Base-by-base conservation (phyloP, 768 basidiomycete genomes). In the Tephrocybe rancida region DNA sequence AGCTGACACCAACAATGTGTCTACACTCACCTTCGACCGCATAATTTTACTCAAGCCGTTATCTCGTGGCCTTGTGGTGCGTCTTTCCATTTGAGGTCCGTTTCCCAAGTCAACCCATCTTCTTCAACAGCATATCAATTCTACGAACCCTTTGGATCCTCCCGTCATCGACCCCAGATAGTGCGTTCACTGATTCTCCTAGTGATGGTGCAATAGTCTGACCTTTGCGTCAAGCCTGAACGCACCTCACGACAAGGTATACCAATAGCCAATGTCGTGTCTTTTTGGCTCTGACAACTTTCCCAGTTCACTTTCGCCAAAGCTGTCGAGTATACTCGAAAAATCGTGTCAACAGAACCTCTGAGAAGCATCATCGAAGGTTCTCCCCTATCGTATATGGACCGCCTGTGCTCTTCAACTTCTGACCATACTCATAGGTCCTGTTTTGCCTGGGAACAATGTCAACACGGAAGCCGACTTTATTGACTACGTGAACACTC, bases 51-150 rank as follows among this genome's bases (percentile, higher is more conserved):
- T 58, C 18, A 54, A 44, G 29, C 57, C 57, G n/a, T 26, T 58
- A 10, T 58, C 57, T 29, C 57, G 57, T 32, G 57, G 57, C 18
- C 55, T 48, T 27, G 57, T 58, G 29, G 57, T 58, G 27, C 29
- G 29, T n/a, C 8, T 25, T 8, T 44, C 42, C 24, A 26, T 22
- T 14, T 34, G 8, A 16, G 16, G 19, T 8, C 7, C 34, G 10
- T 6, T 35, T 14, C 4, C 14, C 32, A 27, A 7, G 8, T 37
- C 14, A 37, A 5, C 6, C 14, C 35, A 37, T 16, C 10, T 37
- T 52, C 3, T 18, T 14, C 32, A 19, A 5, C 30, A 58, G 57
- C 57, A 58, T 48, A 52, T 58, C 18, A 55, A 55, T 39, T 55
- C 45, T 19, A 58, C 54, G 19, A 48, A 55, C 27, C 57, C 57